Conservation (phyloP, 495 filamentous ascomycete species). For the Immersiella caudata region DNA sequence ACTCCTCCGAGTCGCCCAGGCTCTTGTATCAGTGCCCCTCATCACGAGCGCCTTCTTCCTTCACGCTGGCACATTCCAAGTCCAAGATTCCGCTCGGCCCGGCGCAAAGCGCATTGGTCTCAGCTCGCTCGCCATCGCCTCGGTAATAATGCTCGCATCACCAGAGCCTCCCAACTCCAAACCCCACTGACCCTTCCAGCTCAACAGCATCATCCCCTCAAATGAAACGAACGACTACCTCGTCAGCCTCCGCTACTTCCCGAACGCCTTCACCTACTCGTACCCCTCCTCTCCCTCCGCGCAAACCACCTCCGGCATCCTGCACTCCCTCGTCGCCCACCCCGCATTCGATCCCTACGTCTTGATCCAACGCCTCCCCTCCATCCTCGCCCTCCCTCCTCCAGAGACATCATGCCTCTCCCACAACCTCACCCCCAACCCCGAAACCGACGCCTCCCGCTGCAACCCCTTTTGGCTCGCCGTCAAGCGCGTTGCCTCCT, state of each 20-base stretch:
- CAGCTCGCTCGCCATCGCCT: slow-evolving; percentile 1
- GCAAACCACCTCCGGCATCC: slow-evolving; percentile 2
- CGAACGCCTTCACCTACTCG: slow-evolving; percentile 16
- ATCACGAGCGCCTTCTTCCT: neutral
- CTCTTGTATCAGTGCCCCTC: neutral
- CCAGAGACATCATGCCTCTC: slow-evolving; percentile 41
- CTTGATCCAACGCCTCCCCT: slow-evolving; percentile 6
- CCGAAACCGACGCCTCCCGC: neutral
- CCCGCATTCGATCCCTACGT: slow-evolving; percentile 7
- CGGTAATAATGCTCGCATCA: neutral
- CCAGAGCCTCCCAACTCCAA: neutral
- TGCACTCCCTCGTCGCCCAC: neutral
- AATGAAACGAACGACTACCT: neutral
- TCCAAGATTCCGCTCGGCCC: neutral
- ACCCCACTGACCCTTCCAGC: neutral
- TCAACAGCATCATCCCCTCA: slow-evolving; percentile 20
- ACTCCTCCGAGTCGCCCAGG: too few relatives aligned
- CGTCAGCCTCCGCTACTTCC: slow-evolving; percentile 9
- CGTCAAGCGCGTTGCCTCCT: neutral
- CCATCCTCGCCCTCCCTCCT: slow-evolving; percentile 13
- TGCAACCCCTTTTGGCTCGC: neutral
- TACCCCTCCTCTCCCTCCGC: slow-evolving; percentile 7
- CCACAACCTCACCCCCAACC: neutral
- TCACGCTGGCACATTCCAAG: slow-evolving; percentile 6
- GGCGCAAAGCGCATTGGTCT: slow-evolving; percentile 1